Evolutionary conservation across 306 rosid species (phyloP).

Genomic region (Parietaria judaica): DNA sequence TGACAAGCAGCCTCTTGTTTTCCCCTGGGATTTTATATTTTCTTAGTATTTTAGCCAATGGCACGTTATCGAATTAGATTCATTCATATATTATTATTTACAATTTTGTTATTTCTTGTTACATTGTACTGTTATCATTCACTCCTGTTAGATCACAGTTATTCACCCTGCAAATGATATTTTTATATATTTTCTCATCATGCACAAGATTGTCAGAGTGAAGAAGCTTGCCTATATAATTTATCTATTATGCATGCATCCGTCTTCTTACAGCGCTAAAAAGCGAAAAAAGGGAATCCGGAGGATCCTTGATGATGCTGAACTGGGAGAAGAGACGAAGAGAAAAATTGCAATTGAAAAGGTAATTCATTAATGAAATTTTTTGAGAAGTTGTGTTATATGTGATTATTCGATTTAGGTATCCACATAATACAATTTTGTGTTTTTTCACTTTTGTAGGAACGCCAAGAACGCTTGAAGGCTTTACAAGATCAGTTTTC

Average conservation of each 20-base stretch:
- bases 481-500: slow-evolving; percentile 78
- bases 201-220: neutral
- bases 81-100: no score
- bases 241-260: neutral
- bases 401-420: neutral
- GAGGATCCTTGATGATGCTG: slow-evolving; percentile 94
- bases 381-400: neutral
- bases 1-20: no score
- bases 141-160: no score
- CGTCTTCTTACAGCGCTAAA: slow-evolving; percentile 47
- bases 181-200: neutral
- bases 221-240: neutral
- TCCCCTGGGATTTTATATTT: no score
- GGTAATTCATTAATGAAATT: slow-evolving; percentile 31
- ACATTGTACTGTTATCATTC: no score
- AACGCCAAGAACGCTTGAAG: slow-evolving; percentile 89
- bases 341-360: slow-evolving; percentile 91
- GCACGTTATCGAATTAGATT: no score
- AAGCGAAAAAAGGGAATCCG: slow-evolving; percentile 73
- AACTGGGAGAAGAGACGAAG: slow-evolving; percentile 93
- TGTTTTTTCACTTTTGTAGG: slow-evolving; percentile 38
- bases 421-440: slow-evolving; percentile 10
- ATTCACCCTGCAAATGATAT: neutral
- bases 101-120: neutral
- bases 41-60: no score